These are phyloP conservation scores for Mycena indigotica DNA, from an alignment of 768 basidiomycete species.

Conservation along the genomic window DNA sequence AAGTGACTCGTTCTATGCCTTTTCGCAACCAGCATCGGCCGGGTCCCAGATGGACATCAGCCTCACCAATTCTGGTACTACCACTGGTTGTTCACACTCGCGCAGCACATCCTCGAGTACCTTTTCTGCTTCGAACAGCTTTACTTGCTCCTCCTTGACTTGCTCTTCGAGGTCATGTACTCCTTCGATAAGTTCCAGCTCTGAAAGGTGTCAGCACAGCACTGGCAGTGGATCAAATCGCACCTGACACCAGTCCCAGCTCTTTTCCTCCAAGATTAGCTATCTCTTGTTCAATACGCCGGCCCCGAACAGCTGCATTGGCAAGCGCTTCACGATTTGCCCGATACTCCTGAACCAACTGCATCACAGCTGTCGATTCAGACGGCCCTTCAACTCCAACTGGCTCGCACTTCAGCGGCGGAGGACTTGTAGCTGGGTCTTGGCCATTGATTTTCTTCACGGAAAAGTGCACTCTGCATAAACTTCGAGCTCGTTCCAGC, in stretches of 20 bases:
- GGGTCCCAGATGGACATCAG: conserved; percentile 2
- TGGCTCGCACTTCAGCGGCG: background rate
- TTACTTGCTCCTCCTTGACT: conserved; percentile 2
- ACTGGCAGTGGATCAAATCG: background rate
- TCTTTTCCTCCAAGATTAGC: background rate
- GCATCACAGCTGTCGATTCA: background rate
- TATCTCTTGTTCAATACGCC: background rate
- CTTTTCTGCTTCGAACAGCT: conserved; percentile 4
- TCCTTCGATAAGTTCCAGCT: background rate
- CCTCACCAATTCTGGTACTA: conserved; percentile 14
- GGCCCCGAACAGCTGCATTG: conserved; percentile 8
- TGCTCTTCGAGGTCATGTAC: background rate
- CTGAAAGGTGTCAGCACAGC: background rate
- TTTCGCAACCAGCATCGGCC: no score
- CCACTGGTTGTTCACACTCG: conserved; percentile 16
- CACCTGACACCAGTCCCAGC: background rate
- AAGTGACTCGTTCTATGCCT: no score
- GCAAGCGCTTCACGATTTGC: conserved; percentile 4
- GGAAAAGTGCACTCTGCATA: no score
- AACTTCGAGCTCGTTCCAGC: no score
- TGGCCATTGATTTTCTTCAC: conserved; percentile 6
- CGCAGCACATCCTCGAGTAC: conserved; percentile 14
- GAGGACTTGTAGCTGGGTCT: no score
- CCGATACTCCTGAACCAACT: conserved; percentile 11
- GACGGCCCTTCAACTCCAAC: background rate